These are phyloP conservation scores for Saccharomycopsis synnaedendra DNA, from an alignment of 805 yeast species.

Conservation along the genomic window DNA sequence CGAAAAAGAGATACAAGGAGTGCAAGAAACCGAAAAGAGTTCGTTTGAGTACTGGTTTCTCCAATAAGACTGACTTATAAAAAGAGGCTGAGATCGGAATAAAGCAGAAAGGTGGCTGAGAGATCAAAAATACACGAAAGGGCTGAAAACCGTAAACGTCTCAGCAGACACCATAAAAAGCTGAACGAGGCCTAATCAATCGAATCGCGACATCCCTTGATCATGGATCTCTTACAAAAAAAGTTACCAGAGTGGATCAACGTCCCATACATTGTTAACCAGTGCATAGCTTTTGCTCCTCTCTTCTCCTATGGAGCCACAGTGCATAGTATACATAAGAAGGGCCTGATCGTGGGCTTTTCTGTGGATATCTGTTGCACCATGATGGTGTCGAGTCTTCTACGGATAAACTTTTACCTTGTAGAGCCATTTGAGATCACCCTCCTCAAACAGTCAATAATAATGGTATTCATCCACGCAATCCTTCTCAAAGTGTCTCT, in stretches of 20 bases:
- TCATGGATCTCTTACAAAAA: too few species aligned
- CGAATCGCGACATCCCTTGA: too few species aligned
- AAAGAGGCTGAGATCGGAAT: too few species aligned
- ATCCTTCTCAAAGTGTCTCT: slow-evolving; percentile 54
- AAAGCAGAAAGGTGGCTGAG: too few species aligned
- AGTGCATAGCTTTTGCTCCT: slow-evolving; percentile 71
- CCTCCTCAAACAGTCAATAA: slow-evolving; percentile 61
- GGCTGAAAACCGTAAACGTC: too few species aligned
- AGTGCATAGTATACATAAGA: slow-evolving; percentile 50
- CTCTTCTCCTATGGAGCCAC: slow-evolving; percentile 82
- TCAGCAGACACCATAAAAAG: too few species aligned
- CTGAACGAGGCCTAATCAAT: too few species aligned
- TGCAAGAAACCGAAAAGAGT: too few species aligned
- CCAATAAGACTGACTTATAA: too few species aligned
- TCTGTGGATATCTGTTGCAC: slow-evolving; percentile 90
- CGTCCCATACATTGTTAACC: slow-evolving; percentile 46
- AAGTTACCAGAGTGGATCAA: slow-evolving; percentile 35
- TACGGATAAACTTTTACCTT: slow-evolving; percentile 66
- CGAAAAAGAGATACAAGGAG: too few species aligned
- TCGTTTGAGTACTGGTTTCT: too few species aligned
- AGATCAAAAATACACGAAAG: too few species aligned
- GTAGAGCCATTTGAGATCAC: slow-evolving; percentile 77
- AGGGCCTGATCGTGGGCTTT: slow-evolving; percentile 65
- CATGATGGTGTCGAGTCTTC: slow-evolving; percentile 66
- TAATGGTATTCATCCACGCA: slow-evolving; percentile 77